Conservation (phyloP, 2,329 filamentous ascomycete genomes). For the Penicillium crustosum region DNA sequence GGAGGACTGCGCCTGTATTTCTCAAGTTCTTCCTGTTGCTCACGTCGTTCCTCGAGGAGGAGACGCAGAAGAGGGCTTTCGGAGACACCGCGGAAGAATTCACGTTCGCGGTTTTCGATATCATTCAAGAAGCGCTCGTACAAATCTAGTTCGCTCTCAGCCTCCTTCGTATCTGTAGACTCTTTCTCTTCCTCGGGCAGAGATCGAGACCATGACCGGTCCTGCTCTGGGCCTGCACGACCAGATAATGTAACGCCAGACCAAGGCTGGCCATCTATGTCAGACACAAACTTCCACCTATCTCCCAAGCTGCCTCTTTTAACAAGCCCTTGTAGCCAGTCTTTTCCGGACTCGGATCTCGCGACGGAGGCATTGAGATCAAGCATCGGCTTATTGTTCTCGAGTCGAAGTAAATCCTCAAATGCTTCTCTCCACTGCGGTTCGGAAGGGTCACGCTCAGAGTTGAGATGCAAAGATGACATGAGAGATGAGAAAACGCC, state of each 20-base stretch:
- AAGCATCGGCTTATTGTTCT: conserved; percentile 47
- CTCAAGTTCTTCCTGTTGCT: conserved; percentile 25
- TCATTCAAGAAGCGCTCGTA: conserved; percentile 52
- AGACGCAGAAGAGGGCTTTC: conserved; percentile 39
- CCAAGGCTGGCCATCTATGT: conserved; percentile 23
- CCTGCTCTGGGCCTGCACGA: conserved; percentile 4
- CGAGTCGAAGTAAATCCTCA: conserved; percentile 56
- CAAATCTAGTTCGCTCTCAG: conserved; percentile 52
- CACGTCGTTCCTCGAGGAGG: conserved; percentile 35
- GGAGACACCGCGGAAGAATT: conserved; percentile 28
- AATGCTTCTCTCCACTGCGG: conserved; percentile 58
- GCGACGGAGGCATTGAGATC: conserved; percentile 30
- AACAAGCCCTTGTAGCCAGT: conserved; percentile 44
- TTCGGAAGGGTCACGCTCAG: conserved; percentile 35
- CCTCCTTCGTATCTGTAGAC: conserved; percentile 16
- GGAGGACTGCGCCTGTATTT: conserved; percentile 9
- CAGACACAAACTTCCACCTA: conserved; percentile 37
- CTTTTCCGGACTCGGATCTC: conserved; percentile 33
- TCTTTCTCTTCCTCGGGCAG: conserved; percentile 19
- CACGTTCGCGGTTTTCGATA: conserved; percentile 34
- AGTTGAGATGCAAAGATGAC: conserved; percentile 33
- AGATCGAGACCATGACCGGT: conserved; percentile 10
- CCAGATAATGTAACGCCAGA: conserved; percentile 25
- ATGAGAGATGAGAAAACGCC: conserved; percentile 39
- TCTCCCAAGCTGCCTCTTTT: conserved; percentile 45